Percentiles rank a stretch among this genome's conserved stretches.
phyloP scores from a whole-genome alignment of 345 rosid genomes.

The Barbarea vulgaris region DNA sequence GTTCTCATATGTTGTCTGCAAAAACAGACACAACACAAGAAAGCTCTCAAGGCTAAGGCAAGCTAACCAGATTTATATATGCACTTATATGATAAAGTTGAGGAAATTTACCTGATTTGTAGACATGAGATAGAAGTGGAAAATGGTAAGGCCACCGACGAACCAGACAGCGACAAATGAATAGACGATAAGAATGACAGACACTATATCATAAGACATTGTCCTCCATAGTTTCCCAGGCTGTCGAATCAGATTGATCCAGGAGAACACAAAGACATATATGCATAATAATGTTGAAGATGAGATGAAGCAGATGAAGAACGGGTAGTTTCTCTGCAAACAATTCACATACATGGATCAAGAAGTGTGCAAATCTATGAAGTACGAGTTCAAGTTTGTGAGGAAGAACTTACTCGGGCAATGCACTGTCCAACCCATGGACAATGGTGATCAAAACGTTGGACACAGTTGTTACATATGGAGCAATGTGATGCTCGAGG shows the following conservation, averaged over 20 bases:
- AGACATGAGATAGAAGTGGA: slow-evolving; percentile 85
- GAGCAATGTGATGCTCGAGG: slow-evolving; percentile 98
- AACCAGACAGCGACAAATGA: slow-evolving; percentile 77
- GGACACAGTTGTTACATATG: slow-evolving; percentile 89
- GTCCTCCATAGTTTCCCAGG: slow-evolving; percentile 69
- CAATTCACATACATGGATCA: not conserved
- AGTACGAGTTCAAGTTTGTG: not conserved
- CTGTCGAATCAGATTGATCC: slow-evolving; percentile 72
- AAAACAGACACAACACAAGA: slow-evolving; percentile 4
- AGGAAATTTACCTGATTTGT: slow-evolving; percentile 72
- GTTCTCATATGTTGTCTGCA: slow-evolving; percentile 94
- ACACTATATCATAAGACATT: slow-evolving; percentile 74
- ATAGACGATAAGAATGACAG: slow-evolving; percentile 70
- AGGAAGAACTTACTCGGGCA: slow-evolving; percentile 61
- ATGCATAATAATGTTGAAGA: slow-evolving; percentile 74
- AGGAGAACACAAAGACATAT: slow-evolving; percentile 79
- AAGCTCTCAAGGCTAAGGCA: not conserved
- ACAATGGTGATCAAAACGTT: slow-evolving; percentile 95
- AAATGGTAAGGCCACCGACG: slow-evolving; percentile 89
- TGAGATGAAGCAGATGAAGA: slow-evolving; percentile 85
- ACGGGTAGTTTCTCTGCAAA: slow-evolving; percentile 91
- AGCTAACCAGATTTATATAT: not conserved
- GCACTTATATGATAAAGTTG: too few relatives aligned
- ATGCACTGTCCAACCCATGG: slow-evolving; percentile 99
- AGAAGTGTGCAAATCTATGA: not conserved